A percentile compares a stretch with the other conserved stretches of the same genome.
Conservation (phyloP, 805 yeast genomes). For the Zygosaccharomyces bailii region DNA sequence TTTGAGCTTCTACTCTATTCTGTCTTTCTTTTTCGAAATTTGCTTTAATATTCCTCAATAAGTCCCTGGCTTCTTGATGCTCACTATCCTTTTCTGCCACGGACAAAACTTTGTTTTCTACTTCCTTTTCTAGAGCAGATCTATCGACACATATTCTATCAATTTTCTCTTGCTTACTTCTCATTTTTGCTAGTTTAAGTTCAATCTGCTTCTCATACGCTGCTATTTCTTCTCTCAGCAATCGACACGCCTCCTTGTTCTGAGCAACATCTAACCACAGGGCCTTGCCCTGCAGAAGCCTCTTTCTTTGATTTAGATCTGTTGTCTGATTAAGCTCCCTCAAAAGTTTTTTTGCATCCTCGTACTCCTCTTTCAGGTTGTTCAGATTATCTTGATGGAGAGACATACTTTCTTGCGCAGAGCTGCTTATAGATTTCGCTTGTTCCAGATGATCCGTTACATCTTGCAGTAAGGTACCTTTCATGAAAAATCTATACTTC, state of each 20-base stretch:
- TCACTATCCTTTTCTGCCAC: conserved; percentile 22
- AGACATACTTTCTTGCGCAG: conserved; percentile 41
- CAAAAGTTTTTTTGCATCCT: conserved; percentile 43
- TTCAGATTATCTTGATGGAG: conserved; percentile 40
- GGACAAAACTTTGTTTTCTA: conserved; percentile 14
- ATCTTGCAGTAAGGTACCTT: conserved; percentile 71
- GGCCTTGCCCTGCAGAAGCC: conserved; percentile 45
- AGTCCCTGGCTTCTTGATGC: conserved; percentile 20
- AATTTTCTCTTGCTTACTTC: conserved; percentile 29
- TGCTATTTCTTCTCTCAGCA: conserved; percentile 17
- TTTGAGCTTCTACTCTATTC: conserved; percentile 23
- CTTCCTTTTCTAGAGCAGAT: conserved; percentile 17
- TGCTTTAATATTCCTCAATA: conserved; percentile 16
- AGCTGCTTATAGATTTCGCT: conserved; percentile 36
- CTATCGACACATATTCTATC: conserved; percentile 25
- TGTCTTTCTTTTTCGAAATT: conserved; percentile 23
- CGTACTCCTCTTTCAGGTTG: conserved; percentile 39
- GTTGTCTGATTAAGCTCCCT: conserved; percentile 41
- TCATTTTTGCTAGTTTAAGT: conserved; percentile 18
- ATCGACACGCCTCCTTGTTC: conserved; percentile 20
- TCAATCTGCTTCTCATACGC: conserved; percentile 20
- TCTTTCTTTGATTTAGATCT: conserved; percentile 39
- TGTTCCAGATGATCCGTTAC: conserved; percentile 52
- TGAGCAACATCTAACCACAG: conserved; percentile 44
- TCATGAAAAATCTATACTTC: conserved; percentile 74